Evolutionary conservation across 1,284 basidiomycete species (phyloP).

Genomic region (Rhodotorula sp.): DNA sequence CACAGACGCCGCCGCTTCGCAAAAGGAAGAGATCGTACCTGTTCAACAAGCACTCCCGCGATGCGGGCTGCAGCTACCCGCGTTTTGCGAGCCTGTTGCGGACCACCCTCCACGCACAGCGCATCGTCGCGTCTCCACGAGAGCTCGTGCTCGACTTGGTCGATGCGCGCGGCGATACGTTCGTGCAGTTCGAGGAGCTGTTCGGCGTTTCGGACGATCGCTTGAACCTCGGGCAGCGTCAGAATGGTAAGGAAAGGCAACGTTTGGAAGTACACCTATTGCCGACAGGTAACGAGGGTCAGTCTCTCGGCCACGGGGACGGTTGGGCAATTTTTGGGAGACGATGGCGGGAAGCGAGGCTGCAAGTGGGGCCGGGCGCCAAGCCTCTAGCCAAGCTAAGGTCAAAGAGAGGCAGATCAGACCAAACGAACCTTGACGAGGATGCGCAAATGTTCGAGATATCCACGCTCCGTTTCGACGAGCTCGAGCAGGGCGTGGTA

Average conservation of each 20-base stretch:
- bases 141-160: constrained; percentile 60
- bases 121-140: constrained; percentile 47
- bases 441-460: constrained; percentile 69
- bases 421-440: constrained; percentile 63
- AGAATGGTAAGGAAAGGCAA: constrained; percentile 51
- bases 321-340: neutral
- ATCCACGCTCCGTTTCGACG: constrained; percentile 75
- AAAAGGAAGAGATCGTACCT: constrained; percentile 56
- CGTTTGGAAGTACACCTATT: constrained; percentile 52
- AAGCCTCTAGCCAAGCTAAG: neutral
- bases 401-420: neutral
- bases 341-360: neutral
- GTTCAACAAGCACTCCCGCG: constrained; percentile 63
- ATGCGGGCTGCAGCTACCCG: constrained; percentile 57
- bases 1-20: too few species aligned
- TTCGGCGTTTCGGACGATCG: constrained; percentile 67
- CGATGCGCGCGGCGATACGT: constrained; percentile 57
- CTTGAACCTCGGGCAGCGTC: constrained; percentile 46
- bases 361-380: neutral
- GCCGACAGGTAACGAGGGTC: neutral
- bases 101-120: neutral
- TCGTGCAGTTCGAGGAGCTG: constrained; percentile 73
- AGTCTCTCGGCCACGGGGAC: neutral
- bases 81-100: constrained; percentile 21
- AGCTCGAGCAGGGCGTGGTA: constrained; percentile 74